These are phyloP conservation scores for Echites panduratus DNA, from an alignment of 257 asterid genomes.

Conservation along the genomic window DNA sequence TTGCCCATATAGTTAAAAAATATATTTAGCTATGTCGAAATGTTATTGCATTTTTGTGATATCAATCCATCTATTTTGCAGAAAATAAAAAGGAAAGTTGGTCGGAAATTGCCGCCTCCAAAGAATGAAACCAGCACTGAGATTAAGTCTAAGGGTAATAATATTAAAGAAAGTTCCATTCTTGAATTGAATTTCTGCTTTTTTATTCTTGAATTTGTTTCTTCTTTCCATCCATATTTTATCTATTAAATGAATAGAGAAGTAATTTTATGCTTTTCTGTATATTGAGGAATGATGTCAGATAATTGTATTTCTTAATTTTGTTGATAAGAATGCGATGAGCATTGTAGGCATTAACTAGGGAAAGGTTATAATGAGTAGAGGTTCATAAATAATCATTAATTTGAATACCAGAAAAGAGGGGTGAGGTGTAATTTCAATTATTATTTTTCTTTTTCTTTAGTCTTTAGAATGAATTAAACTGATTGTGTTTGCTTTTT, in stretches of 20 bases:
- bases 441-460: not conserved
- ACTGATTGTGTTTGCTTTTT: not conserved
- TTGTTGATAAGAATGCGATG: not conserved
- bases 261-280: not conserved
- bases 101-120: conserved; percentile 92
- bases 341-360: too few relatives aligned
- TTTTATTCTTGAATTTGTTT: not conserved
- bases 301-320: not conserved
- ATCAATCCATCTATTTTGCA: conserved; percentile 22
- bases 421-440: not conserved
- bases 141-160: conserved; percentile 57
- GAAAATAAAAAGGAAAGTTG: conserved; percentile 85
- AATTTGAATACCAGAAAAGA: not conserved
- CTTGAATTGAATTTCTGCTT: not conserved
- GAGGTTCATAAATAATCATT: not conserved
- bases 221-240: not conserved
- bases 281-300: too few relatives aligned
- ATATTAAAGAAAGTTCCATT: not conserved
- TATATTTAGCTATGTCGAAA: not conserved
- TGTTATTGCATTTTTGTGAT: not conserved
- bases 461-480: not conserved
- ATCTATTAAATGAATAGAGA: not conserved
- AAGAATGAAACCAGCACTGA: conserved; percentile 84
- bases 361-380: not conserved
- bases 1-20: not conserved